Evolutionary conservation across 441 rosid species (phyloP).

Genomic region (Euphorbia schlechtendalii): DNA sequence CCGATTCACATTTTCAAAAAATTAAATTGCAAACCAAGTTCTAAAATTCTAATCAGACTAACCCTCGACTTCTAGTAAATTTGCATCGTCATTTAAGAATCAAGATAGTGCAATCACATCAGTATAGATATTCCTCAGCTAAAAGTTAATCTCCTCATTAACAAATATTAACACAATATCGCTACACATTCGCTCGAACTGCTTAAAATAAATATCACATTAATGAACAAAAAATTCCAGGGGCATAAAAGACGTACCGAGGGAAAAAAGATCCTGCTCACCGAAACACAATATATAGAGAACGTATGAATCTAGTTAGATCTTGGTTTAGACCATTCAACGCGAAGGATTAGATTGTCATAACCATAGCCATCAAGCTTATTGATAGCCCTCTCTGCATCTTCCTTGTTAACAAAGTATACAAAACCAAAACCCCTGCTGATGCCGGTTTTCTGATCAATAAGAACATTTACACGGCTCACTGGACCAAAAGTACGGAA

Average conservation of each 20-base stretch:
- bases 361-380: slow-evolving; percentile 56
- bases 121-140: too few relatives aligned
- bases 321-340: slow-evolving; percentile 64
- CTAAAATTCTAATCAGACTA: too few relatives aligned
- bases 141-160: too few relatives aligned
- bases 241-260: not conserved
- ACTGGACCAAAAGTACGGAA: slow-evolving; percentile 50
- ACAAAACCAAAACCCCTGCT: slow-evolving; percentile 67
- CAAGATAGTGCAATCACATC: too few relatives aligned
- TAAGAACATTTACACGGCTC: slow-evolving; percentile 54
- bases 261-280: not conserved
- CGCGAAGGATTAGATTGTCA: slow-evolving; percentile 54
- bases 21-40: too few relatives aligned
- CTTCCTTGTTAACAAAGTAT: slow-evolving; percentile 54
- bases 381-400: slow-evolving; percentile 48
- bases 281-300: not conserved
- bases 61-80: too few relatives aligned
- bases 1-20: too few relatives aligned
- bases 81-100: too few relatives aligned
- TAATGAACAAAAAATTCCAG: not conserved
- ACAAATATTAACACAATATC: too few relatives aligned
- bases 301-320: slow-evolving; percentile 21
- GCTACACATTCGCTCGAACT: too few relatives aligned
- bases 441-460: slow-evolving; percentile 47
- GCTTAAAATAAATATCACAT: too few relatives aligned